Conservation (phyloP, 192 early-diverging fungal genomes). For the Podila epicladia region DNA sequence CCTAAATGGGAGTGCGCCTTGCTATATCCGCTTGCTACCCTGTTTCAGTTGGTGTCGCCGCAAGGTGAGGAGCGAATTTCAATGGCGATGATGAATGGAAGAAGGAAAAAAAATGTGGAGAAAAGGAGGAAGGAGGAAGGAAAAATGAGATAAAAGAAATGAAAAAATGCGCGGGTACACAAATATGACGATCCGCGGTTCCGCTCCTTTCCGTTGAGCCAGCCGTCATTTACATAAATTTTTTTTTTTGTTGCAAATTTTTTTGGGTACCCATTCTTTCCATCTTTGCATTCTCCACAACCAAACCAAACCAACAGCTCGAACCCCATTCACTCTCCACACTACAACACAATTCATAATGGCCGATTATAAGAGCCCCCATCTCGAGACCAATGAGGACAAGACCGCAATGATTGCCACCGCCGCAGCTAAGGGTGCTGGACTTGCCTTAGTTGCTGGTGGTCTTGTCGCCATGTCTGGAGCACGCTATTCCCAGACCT, state of each 20-base stretch:
- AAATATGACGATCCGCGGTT: no score
- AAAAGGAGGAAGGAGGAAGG: background rate
- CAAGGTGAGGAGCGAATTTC: background rate
- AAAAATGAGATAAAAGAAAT: background rate
- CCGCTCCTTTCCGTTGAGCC: no score
- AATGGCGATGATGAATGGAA: background rate
- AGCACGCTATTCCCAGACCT: slow-evolving; percentile 34
- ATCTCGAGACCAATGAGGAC: slow-evolving; percentile 10
- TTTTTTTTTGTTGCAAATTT: background rate
- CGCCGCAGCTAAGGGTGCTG: slow-evolving; percentile 47
- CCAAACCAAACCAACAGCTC: background rate
- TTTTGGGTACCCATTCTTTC: background rate
- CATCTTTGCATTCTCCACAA: background rate
- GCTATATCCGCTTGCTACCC: no score
- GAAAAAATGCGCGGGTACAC: background rate
- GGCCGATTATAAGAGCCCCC: slow-evolving; percentile 14
- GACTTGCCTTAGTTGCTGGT: slow-evolving; percentile 36
- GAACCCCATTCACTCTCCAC: background rate
- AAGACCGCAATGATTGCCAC: slow-evolving; percentile 24
- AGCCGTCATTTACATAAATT: background rate
- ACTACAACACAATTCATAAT: slow-evolving; percentile 1
- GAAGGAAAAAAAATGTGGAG: background rate
- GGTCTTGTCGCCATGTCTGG: slow-evolving; percentile 35
- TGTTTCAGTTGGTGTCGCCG: no score
- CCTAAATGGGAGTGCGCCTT: no score